These are phyloP conservation scores for Chalara sp. DNA, from an alignment of 2,329 filamentous ascomycete species.

Conservation along the genomic window DNA sequence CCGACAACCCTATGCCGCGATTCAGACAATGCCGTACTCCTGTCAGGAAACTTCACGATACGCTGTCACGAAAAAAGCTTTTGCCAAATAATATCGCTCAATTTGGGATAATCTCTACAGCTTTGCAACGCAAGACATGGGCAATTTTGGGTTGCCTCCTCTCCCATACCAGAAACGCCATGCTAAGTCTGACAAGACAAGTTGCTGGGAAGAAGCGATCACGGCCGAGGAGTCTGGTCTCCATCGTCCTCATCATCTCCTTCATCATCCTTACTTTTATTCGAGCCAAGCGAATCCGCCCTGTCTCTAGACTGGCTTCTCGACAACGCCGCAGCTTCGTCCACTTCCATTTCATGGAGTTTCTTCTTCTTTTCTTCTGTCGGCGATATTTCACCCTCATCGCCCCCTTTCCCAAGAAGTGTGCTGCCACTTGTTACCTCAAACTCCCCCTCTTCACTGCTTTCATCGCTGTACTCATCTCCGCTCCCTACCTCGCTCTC, in stretches of 20 bases:
- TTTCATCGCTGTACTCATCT: constrained; percentile 31
- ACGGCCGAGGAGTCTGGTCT: background rate
- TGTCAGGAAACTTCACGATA: too few relatives aligned
- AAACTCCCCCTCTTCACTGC: constrained; percentile 29
- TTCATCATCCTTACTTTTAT: constrained; percentile 8
- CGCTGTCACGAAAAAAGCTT: too few relatives aligned
- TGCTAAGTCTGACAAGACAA: background rate
- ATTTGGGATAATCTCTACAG: too few relatives aligned
- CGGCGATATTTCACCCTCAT: constrained; percentile 5
- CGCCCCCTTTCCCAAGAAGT: constrained; percentile 18
- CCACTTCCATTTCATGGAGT: constrained; percentile 53
- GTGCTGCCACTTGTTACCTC: constrained; percentile 22
- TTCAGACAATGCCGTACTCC: too few relatives aligned
- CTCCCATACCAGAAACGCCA: background rate
- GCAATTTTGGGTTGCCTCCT: too few relatives aligned
- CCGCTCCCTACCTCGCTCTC: constrained; percentile 25
- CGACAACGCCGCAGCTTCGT: constrained; percentile 46
- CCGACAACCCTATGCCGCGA: too few relatives aligned
- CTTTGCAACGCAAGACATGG: too few relatives aligned
- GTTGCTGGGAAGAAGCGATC: background rate
- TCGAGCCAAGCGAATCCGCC: constrained; percentile 2
- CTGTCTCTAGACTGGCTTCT: constrained; percentile 16
- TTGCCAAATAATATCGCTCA: too few relatives aligned
- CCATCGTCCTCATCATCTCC: background rate
- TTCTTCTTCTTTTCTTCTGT: constrained; percentile 38